These are phyloP conservation scores for Elymus sibiricus DNA, from an alignment of 176 grass and related monocot species.

Conservation along the genomic window DNA sequence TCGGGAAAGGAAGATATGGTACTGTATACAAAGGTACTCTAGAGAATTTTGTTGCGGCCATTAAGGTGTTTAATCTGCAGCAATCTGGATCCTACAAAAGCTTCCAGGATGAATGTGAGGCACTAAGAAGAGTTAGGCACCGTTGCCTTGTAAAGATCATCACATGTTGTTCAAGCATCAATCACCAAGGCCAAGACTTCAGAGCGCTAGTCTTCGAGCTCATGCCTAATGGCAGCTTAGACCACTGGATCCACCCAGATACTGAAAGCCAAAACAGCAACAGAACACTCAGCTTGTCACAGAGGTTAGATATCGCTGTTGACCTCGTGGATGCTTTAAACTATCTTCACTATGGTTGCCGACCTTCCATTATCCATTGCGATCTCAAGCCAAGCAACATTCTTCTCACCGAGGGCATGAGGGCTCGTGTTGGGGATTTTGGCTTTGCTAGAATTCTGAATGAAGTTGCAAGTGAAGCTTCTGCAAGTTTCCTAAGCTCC, in stretches of 20 bases:
- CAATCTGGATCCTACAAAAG: constrained; percentile 18
- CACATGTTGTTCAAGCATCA: constrained; percentile 30
- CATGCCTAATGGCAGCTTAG: constrained; percentile 31
- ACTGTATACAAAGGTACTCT: constrained; percentile 5
- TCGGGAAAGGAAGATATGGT: constrained; percentile 25
- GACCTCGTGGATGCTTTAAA: constrained; percentile 28
- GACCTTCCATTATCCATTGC: constrained; percentile 40
- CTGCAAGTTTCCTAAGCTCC: background rate
- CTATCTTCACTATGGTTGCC: constrained; percentile 27
- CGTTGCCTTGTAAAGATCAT: constrained; percentile 35
- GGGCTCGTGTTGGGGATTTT: constrained; percentile 44
- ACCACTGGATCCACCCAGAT: constrained; percentile 33
- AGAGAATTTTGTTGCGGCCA: background rate
- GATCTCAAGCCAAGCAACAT: constrained; percentile 64
- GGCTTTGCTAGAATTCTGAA: constrained; percentile 38
- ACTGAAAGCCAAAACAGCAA: background rate
- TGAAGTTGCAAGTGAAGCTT: background rate
- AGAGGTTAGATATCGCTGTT: constrained; percentile 1
- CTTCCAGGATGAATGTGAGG: constrained; percentile 37
- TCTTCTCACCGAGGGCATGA: constrained; percentile 49
- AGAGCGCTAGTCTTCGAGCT: constrained; percentile 28
- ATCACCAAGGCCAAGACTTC: constrained; percentile 34
- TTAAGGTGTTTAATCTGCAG: constrained; percentile 37
- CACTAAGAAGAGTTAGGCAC: constrained; percentile 28
- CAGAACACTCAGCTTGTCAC: constrained; percentile 1